A percentile compares a stretch with the other conserved stretches of the same genome.
Evolutionary conservation across 2,329 filamentous ascomycete species (phyloP).

Genomic region (Xylariaceae sp.): DNA sequence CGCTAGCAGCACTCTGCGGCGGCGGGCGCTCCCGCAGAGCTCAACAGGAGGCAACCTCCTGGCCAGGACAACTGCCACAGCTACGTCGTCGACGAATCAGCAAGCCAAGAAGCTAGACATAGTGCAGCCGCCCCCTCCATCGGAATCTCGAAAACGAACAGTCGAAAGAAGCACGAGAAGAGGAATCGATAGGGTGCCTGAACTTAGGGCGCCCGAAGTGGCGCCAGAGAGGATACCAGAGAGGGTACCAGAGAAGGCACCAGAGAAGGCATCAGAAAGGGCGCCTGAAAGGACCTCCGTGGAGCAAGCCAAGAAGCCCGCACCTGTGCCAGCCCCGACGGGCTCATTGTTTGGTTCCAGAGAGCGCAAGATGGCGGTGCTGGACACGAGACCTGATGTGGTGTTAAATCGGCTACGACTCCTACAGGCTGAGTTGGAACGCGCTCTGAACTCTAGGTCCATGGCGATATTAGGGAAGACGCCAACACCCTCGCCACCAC

Average conservation of each 20-base stretch:
- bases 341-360: constrained; percentile 48
- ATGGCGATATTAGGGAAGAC: constrained; percentile 54
- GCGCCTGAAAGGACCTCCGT: no score
- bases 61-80: constrained; percentile 1
- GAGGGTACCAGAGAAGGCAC: no score
- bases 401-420: constrained; percentile 48
- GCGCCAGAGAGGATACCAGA: no score
- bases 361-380: constrained; percentile 43
- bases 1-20: constrained; percentile 21
- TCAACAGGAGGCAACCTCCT: constrained; percentile 17
- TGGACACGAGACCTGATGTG: constrained; percentile 48
- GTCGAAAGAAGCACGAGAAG: background rate
- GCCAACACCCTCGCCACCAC: constrained; percentile 46
- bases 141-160: constrained; percentile 1
- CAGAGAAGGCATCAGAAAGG: no score
- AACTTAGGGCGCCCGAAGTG: no score
- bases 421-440: constrained; percentile 54
- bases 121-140: constrained; percentile 3
- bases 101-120: constrained; percentile 4
- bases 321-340: constrained; percentile 21
- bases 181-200: no score
- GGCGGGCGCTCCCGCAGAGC: constrained; percentile 19
- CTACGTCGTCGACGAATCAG: background rate
- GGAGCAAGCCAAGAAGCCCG: constrained; percentile 8
- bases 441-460: constrained; percentile 54